A percentile compares a stretch with the other conserved stretches of the same genome.
Evolutionary conservation across 2,329 filamentous ascomycete species (phyloP).

Genomic region (Apiospora saccharicola): DNA sequence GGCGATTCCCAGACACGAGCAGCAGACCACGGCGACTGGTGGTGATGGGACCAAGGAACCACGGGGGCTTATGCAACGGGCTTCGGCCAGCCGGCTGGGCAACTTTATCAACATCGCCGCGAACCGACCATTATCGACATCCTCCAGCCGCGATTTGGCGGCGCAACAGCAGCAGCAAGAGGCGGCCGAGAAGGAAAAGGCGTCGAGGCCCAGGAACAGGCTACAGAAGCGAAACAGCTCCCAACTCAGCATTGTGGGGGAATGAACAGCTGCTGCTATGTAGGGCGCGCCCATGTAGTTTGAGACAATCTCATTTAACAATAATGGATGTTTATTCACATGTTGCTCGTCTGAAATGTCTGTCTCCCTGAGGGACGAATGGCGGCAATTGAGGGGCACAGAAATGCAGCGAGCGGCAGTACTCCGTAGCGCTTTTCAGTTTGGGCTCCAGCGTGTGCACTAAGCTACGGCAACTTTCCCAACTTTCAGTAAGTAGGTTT

Average conservation of each 20-base stretch:
- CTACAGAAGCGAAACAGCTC: conserved; percentile 25
- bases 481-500: no score
- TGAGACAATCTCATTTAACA: neutral
- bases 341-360: no score
- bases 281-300: neutral
- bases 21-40: neutral
- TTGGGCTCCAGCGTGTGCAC: no score
- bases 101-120: conserved; percentile 14
- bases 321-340: neutral
- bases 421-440: no score
- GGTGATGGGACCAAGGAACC: neutral
- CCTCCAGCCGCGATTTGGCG: neutral
- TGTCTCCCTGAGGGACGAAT: no score
- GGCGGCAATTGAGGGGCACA: no score
- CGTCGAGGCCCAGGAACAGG: conserved; percentile 1
- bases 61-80: neutral
- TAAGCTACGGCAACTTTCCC: no score
- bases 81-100: conserved; percentile 17
- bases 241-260: conserved; percentile 23
- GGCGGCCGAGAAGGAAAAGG: neutral
- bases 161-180: conserved; percentile 2
- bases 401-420: no score
- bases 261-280: neutral
- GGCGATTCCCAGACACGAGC: neutral
- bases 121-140: conserved; percentile 7